Conservation (phyloP, 805 yeast genomes). For the Metschnikowia santaceciliae region DNA sequence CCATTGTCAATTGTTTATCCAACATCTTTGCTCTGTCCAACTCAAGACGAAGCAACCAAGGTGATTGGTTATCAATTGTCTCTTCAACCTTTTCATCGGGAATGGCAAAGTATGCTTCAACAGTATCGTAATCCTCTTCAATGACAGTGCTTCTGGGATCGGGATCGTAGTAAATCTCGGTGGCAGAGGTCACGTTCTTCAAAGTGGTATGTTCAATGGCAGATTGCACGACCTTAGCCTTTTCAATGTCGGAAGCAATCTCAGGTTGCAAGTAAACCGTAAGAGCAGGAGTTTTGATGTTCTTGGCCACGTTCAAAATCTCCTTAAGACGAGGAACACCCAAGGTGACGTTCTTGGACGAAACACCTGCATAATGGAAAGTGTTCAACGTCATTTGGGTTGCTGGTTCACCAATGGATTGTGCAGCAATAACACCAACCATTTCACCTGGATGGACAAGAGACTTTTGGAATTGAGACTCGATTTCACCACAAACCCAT, state of each 20-base stretch:
- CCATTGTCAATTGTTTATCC: constrained; percentile 96
- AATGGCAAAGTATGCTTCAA: constrained; percentile 93
- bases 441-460: constrained; percentile 96
- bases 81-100: constrained; percentile 98
- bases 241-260: constrained; percentile 82
- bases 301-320: constrained; percentile 96
- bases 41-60: constrained; percentile 96
- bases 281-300: constrained; percentile 98
- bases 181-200: constrained; percentile 92
- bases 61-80: constrained; percentile 90
- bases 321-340: constrained; percentile 99
- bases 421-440: constrained; percentile 98
- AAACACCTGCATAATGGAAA: constrained; percentile 99
- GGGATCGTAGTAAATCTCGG: constrained; percentile 96
- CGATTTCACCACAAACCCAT: constrained; percentile 94
- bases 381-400: constrained; percentile 93
- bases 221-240: constrained; percentile 91
- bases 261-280: constrained; percentile 86
- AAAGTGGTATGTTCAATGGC: constrained; percentile 95
- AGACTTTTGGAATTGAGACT: constrained; percentile 87
- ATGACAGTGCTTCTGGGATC: constrained; percentile 97
- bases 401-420: constrained; percentile 98
- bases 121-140: constrained; percentile 95
- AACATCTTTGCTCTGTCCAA: constrained; percentile 98
- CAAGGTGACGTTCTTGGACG: constrained; percentile 96